Percentiles rank a stretch among this genome's conserved stretches.
These are phyloP conservation scores for Paecilomyces niveus DNA, from an alignment of 2,329 filamentous ascomycete genomes.

Conservation along the genomic window DNA sequence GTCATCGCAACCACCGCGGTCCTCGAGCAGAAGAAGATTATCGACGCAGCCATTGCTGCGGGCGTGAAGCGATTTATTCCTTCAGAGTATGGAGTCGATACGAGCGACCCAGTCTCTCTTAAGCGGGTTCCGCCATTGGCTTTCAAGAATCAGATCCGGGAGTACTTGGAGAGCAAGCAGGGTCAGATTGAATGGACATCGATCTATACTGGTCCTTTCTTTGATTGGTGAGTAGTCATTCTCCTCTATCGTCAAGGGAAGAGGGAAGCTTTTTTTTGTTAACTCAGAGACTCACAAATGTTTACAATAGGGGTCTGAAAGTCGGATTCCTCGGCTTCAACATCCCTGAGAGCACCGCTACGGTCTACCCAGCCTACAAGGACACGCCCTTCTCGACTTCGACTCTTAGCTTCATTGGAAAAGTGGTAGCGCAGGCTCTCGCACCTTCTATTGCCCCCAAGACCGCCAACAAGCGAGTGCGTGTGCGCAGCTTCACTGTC, in stretches of 20 bases:
- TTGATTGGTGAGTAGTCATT: conserved; percentile 6
- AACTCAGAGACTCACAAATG: not conserved
- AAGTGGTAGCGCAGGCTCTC: conserved; percentile 12
- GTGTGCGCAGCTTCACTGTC: conserved; percentile 4
- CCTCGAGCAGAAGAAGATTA: conserved; percentile 43
- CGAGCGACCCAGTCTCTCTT: conserved; percentile 1
- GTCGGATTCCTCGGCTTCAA: conserved; percentile 27
- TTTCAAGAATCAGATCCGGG: conserved; percentile 6
- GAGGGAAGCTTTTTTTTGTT: not conserved
- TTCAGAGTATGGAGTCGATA: conserved; percentile 42
- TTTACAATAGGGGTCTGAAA: conserved; percentile 3
- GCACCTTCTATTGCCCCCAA: conserved; percentile 6
- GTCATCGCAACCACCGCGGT: conserved; percentile 11
- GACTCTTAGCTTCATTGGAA: conserved; percentile 9
- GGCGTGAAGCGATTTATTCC: conserved; percentile 57
- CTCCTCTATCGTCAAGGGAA: not conserved
- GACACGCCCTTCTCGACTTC: conserved; percentile 12
- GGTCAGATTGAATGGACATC: conserved; percentile 9
- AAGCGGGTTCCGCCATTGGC: conserved; percentile 5
- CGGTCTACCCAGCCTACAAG: conserved; percentile 13
- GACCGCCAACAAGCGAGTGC: conserved; percentile 8
- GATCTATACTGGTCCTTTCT: conserved; percentile 6
- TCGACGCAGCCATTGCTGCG: conserved; percentile 53
- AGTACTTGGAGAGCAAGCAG: conserved; percentile 11
- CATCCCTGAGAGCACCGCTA: conserved; percentile 19